Conservation (phyloP, 495 filamentous ascomycete species). For the Lasiosphaeria ovina region DNA sequence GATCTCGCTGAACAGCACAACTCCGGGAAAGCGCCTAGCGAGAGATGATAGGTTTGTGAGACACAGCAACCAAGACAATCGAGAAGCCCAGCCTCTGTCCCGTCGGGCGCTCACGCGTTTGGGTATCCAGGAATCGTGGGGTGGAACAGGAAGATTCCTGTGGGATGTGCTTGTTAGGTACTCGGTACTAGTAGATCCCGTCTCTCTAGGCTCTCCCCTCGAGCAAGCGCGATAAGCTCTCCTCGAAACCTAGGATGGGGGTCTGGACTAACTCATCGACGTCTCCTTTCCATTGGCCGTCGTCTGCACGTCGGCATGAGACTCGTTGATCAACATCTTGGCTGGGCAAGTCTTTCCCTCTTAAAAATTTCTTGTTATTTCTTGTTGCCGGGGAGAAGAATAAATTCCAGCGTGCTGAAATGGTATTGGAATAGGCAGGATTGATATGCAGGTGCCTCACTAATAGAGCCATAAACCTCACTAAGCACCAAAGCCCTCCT, state of each 20-base stretch:
- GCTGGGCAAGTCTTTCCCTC: constrained; percentile 6
- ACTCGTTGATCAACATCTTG: constrained; percentile 47
- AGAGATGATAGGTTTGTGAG: constrained; percentile 18
- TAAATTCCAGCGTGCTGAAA: too few relatives aligned
- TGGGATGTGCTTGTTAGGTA: constrained; percentile 1
- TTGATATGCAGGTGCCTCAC: constrained; percentile 12
- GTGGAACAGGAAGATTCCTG: constrained; percentile 87
- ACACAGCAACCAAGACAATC: background rate
- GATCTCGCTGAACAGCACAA: constrained; percentile 91
- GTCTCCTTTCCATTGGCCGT: constrained; percentile 45
- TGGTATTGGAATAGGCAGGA: background rate
- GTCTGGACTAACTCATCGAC: constrained; percentile 40
- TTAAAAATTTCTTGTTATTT: background rate
- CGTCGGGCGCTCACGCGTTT: constrained; percentile 54
- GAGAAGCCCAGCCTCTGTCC: background rate
- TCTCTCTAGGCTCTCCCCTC: background rate
- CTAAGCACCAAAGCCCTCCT: too few relatives aligned
- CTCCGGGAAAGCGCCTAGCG: constrained; percentile 73
- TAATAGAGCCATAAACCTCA: background rate
- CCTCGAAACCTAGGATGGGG: background rate
- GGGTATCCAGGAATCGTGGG: constrained; percentile 81
- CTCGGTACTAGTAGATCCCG: background rate
- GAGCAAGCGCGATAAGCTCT: too few relatives aligned
- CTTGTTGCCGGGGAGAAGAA: too few relatives aligned
- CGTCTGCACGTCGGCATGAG: constrained; percentile 41